These are phyloP conservation scores for Castanopsis chinensis DNA, from an alignment of 306 rosid genomes.

Conservation along the genomic window DNA sequence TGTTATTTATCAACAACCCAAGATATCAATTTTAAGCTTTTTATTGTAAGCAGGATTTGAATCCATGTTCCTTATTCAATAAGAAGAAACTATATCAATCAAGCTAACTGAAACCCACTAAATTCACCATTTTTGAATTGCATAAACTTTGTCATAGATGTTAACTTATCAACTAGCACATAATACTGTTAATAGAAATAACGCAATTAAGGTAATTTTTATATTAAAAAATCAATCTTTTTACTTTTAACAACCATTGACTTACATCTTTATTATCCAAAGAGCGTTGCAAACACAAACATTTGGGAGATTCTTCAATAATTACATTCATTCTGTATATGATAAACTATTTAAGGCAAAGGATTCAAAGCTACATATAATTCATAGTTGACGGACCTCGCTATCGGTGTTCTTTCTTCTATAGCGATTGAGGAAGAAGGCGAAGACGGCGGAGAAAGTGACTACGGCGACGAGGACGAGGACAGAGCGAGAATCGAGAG, in stretches of 20 bases:
- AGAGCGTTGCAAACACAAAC: no score
- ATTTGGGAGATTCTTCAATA: no score
- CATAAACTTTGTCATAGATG: no score
- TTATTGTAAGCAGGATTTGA: no score
- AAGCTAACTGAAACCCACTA: fast-evolving
- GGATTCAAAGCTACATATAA: neutral
- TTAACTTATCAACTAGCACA: neutral
- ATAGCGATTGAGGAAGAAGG: conserved; percentile 43
- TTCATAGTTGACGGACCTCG: conserved; percentile 32
- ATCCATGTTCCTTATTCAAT: no score
- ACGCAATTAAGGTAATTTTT: neutral
- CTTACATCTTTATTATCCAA: neutral
- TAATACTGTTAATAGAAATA: neutral
- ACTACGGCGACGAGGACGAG: conserved; percentile 53
- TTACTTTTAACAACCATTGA: neutral
- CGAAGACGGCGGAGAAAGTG: conserved; percentile 71
- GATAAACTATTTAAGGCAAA: neutral
- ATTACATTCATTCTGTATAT: neutral
- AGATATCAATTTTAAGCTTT: no score
- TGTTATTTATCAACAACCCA: no score
- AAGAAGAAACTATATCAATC: no score
- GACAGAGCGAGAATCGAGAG: conserved; percentile 48
- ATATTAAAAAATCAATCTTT: neutral
- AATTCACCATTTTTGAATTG: no score
- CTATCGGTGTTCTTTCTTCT: conserved; percentile 42